Conservation (phyloP, 2,329 filamentous ascomycete genomes). For the Colletotrichum zoysiae region DNA sequence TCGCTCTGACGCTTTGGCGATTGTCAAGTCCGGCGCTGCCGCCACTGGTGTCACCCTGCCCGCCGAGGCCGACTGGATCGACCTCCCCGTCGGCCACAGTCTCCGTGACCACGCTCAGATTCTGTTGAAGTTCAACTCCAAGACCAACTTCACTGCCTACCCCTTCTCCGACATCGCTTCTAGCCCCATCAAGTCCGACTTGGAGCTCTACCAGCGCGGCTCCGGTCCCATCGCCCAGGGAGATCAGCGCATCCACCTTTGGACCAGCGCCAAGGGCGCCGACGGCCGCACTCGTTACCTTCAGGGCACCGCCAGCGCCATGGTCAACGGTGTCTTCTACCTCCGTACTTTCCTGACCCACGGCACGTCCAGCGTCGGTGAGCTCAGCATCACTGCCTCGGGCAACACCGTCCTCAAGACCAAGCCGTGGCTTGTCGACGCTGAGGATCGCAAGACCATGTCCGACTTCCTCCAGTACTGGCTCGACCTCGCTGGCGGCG, state of each 20-base stretch:
- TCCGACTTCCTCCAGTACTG: slow-evolving; percentile 36
- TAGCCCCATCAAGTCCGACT: slow-evolving; percentile 35
- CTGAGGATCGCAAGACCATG: slow-evolving; percentile 44
- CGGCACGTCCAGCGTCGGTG: slow-evolving; percentile 45
- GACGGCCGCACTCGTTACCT: slow-evolving; percentile 46
- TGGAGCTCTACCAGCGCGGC: slow-evolving; percentile 43
- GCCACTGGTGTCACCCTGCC: slow-evolving; percentile 61
- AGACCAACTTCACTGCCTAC: slow-evolving; percentile 42
- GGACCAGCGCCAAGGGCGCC: slow-evolving; percentile 43
- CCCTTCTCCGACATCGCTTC: slow-evolving; percentile 35
- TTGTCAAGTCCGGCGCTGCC: slow-evolving; percentile 41
- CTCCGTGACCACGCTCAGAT: slow-evolving; percentile 64
- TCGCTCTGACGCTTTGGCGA: slow-evolving; percentile 42
- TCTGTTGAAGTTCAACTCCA: slow-evolving; percentile 42
- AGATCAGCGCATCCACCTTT: slow-evolving; percentile 45
- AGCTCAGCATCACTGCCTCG: slow-evolving; percentile 43
- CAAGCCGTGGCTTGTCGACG: slow-evolving; percentile 44
- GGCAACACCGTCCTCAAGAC: slow-evolving; percentile 45
- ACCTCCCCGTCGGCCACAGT: slow-evolving; percentile 69
- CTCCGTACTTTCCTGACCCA: slow-evolving; percentile 46
- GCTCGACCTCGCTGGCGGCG: slow-evolving; percentile 37
- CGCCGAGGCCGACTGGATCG: slow-evolving; percentile 64
- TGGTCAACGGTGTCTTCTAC: slow-evolving; percentile 40
- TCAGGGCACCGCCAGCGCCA: slow-evolving; percentile 44
- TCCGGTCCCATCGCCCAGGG: slow-evolving; percentile 45